Evolutionary conservation across 768 basidiomycete species (phyloP), one percentile per base, ranked within the genome.

Genomic region (Kwoniella heveanensis): DNA sequence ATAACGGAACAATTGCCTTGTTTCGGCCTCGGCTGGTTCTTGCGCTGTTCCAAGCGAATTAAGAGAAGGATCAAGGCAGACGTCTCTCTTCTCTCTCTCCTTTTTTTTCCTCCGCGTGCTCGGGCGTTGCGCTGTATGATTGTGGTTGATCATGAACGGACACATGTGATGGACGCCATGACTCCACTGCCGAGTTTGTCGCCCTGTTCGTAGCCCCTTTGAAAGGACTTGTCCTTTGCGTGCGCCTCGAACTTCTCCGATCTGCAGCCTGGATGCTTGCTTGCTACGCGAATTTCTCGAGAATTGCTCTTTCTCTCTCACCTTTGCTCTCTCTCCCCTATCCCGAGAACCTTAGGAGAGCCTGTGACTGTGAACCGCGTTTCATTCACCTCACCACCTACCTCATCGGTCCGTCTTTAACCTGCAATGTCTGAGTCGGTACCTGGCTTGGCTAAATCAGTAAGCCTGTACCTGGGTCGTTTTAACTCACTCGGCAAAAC

Each of bases 131-230:
- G 39, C 39, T 44, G 39, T 17, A 17, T 44, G 17, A 19, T 10
- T 44, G 19, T 3, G 6, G 8, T 10, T 32, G 13, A 32, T 32
- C 4, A 44, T 44, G 39, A 44, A 44, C 39, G 17, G 39, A 44
- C 39, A 44, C 39, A 44, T 44, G 39, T 44, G 39, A 44, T 44
- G 39, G 39, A 44, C 39, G 39, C 39, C 39, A 44, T 44, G 39
- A 44, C 39, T 17, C 39, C 39, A 44, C 39, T 44, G 15, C 39
- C 39, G 39, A 17, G 17, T 19, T 9, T 44, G 39, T 10, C 3
- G 19, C 39, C 39, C 39, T 44, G 39, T 19, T 3, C 39, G 19
- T 19, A 44, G 4, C 39, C 39, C 17, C 39, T 17, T 44, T 44
- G 39, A 17, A 44, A 44, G 39, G 39, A 44, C 19, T 19, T 8